phyloP scores from a whole-genome alignment of 768 basidiomycete species.

The Scleroderma bovista region DNA sequence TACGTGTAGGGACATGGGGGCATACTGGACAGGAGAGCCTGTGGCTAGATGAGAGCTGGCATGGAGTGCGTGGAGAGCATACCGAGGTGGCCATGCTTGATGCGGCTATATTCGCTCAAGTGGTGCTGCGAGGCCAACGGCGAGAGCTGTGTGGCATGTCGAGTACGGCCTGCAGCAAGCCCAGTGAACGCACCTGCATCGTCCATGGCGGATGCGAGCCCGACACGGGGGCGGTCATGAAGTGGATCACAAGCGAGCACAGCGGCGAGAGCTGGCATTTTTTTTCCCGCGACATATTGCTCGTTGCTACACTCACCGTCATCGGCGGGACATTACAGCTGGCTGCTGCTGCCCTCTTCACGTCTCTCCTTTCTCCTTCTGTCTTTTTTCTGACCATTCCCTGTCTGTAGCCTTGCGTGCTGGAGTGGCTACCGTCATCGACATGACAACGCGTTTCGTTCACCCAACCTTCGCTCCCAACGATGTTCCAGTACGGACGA shows the following conservation, averaged over 20 bases:
- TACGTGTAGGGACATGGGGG: conserved; percentile 56
- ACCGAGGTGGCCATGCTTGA: conserved; percentile 56
- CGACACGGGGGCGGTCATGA: too few relatives aligned
- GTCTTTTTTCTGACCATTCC: conserved; percentile 13
- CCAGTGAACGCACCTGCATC: conserved; percentile 12
- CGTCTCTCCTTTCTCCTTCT: conserved; percentile 14
- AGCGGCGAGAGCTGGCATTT: too few relatives aligned
- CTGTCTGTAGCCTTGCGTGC: background rate
- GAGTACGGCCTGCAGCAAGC: background rate
- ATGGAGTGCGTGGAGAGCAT: background rate
- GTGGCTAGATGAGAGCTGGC: conserved; percentile 4
- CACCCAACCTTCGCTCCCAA: conserved; percentile 23
- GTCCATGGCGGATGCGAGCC: conserved; percentile 11
- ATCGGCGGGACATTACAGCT: conserved; percentile 16
- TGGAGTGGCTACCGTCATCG: background rate
- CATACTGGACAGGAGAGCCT: conserved; percentile 56
- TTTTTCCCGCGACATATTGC: background rate
- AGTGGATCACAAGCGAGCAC: too few relatives aligned
- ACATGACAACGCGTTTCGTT: conserved; percentile 21
- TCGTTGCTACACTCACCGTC: background rate
- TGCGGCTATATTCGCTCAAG: conserved; percentile 59
- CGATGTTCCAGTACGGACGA: conserved; percentile 67
- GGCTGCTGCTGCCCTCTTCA: conserved; percentile 14
- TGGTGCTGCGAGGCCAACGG: conserved; percentile 72
- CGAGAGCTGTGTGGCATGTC: conserved; percentile 35